Evolutionary conservation across 106 monocot genomes (phyloP), one percentile per base, ranked within the genome.

Genomic region (Dioscorea dumetorum): DNA sequence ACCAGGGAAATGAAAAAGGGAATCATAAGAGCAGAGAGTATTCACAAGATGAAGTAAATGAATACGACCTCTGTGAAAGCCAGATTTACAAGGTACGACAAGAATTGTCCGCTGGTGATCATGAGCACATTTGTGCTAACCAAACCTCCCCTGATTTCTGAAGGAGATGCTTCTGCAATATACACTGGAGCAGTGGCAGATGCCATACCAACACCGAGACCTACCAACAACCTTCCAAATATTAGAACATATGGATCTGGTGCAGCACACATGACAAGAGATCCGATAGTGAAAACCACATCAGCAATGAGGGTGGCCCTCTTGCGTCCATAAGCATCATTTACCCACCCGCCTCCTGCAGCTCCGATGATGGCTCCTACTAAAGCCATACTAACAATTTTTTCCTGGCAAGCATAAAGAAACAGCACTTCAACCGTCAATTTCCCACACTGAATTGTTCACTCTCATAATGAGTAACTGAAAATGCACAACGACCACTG

Each of bases 311-410:
- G 86, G 3, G 89, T 92, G 28, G 88, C 82, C 63, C 80, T 92
- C 80, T 89, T 97, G 31, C 92, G 88, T 24, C 97, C 97, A 63
- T 87, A 87, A 12, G 77, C 70, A 77, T 97, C 97, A 79, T 97
- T 97, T 8, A 92, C 74, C 91, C 88, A 92, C 13, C 97, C 97
- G 50, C 97, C 89, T 52, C 72, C 80, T 23, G 80, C 73, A 66
- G 92, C 91, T 49, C 97, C 97, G 53, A 92, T 69, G 1, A 97
- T 89, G 31, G 97, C 97, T 23, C 91, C 97, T 8, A 91, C 78
- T 49, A 97, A 41, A 50, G 97, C 89, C 97, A 92, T 92, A 79
- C 97, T 97, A 20, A 97, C 97, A 70, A 97, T 97, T 62, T 92
- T 97, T 78, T 89, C 97, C 97, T 91, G 63, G 49, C 63, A 70